Evolutionary conservation across 2,329 filamentous ascomycete genomes (phyloP).

Genomic region (Parastagonospora avenae): DNA sequence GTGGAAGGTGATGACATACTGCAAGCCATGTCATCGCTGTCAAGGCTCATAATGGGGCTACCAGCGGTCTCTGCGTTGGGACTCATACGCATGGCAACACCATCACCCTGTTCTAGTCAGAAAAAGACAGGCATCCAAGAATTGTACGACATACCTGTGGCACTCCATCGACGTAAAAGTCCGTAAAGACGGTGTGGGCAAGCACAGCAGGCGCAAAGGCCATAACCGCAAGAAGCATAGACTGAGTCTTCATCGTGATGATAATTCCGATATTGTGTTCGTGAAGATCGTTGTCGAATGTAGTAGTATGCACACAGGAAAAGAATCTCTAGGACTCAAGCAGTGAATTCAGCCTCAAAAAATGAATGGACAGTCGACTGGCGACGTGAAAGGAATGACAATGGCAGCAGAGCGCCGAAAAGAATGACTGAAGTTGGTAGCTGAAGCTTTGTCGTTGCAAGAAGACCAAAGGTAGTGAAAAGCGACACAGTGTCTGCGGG

Average conservation of each 20-base stretch:
- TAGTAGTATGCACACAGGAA: slow-evolving; percentile 32
- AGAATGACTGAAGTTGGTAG: slow-evolving; percentile 41
- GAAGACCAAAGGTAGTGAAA: slow-evolving; percentile 29
- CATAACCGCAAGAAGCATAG: slow-evolving; percentile 39
- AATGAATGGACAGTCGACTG: slow-evolving; percentile 46
- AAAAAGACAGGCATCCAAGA: background rate
- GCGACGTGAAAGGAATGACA: slow-evolving; percentile 45
- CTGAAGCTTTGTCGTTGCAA: slow-evolving; percentile 14
- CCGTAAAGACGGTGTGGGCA: slow-evolving; percentile 45
- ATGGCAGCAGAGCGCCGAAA: slow-evolving; percentile 32
- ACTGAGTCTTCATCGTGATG: slow-evolving; percentile 41
- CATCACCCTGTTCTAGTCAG: slow-evolving; percentile 63
- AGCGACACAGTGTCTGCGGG: slow-evolving; percentile 15
- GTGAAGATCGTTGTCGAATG: slow-evolving; percentile 1
- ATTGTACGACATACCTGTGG: slow-evolving; percentile 27
- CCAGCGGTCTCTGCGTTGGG: slow-evolving; percentile 59
- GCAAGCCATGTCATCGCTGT: slow-evolving; percentile 70
- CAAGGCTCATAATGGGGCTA: slow-evolving; percentile 62
- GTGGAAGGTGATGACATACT: slow-evolving; percentile 55
- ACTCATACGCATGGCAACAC: slow-evolving; percentile 72
- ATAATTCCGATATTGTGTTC: slow-evolving; percentile 5
- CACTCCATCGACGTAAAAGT: slow-evolving; percentile 42
- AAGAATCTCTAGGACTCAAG: slow-evolving; percentile 41
- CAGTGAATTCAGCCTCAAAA: slow-evolving; percentile 10
- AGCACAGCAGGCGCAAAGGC: slow-evolving; percentile 38